These are phyloP conservation scores for Colletotrichum somersetense DNA, from an alignment of 2,329 filamentous ascomycete species.

Conservation along the genomic window DNA sequence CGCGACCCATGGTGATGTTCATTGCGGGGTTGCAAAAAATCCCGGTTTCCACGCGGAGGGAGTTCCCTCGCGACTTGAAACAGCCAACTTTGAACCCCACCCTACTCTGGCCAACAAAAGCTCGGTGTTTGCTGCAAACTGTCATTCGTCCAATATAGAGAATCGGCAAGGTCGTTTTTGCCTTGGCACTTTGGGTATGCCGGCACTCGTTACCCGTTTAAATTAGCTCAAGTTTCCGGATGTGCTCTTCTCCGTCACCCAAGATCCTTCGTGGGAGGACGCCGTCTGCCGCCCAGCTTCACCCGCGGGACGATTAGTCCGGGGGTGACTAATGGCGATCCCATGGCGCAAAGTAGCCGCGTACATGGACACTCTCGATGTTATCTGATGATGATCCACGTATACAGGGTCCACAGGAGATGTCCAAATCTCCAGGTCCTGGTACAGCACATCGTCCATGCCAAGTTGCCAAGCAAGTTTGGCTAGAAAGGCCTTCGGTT, in stretches of 20 bases:
- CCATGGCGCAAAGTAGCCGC: constrained; percentile 10
- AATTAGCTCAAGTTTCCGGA: constrained; percentile 25
- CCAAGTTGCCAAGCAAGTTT: constrained; percentile 24
- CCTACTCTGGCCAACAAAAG: constrained; percentile 25
- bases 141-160: neutral
- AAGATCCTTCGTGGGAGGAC: neutral
- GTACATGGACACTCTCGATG: constrained; percentile 13
- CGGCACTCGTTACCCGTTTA: constrained; percentile 2
- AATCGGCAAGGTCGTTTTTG: neutral
- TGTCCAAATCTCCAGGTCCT: constrained; percentile 7
- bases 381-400: constrained; percentile 6
- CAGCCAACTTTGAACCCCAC: constrained; percentile 20
- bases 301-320: constrained; percentile 19
- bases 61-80: constrained; percentile 33
- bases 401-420: neutral
- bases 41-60: constrained; percentile 34
- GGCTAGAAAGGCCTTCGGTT: neutral
- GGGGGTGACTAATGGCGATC: neutral
- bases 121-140: neutral
- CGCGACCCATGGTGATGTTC: constrained; percentile 28
- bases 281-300: neutral
- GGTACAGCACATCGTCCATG: constrained; percentile 26
- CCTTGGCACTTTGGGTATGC: neutral
- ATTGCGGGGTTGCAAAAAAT: constrained; percentile 18
- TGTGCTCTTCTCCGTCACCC: neutral